These are phyloP conservation scores for Wickerhamomyces xylosicus DNA, from an alignment of 805 yeast species.

Conservation along the genomic window DNA sequence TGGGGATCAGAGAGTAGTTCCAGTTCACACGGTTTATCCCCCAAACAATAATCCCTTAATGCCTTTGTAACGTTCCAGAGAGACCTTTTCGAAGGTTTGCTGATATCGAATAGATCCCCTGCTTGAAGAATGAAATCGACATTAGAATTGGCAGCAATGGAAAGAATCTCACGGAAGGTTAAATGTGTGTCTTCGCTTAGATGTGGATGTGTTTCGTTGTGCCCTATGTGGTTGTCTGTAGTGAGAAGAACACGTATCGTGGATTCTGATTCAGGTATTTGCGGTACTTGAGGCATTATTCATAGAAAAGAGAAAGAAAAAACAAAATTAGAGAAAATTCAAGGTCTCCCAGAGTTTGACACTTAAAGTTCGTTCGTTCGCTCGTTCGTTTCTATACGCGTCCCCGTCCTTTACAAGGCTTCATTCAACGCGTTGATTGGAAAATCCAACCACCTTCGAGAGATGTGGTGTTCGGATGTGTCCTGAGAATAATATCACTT, in stretches of 20 bases:
- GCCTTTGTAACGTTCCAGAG: constrained; percentile 73
- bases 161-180: constrained; percentile 78
- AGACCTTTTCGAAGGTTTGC: constrained; percentile 82
- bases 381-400: no score
- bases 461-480: no score
- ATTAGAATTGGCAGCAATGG: constrained; percentile 55
- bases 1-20: constrained; percentile 76
- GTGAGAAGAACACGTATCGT: constrained; percentile 75
- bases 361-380: no score
- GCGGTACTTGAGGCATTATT: no score
- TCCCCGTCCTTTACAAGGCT: no score
- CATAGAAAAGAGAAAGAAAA: no score
- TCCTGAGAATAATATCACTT: no score
- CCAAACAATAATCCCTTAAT: constrained; percentile 63
- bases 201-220: constrained; percentile 79
- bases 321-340: no score
- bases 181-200: constrained; percentile 85
- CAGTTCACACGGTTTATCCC: constrained; percentile 79
- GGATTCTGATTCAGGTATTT: no score
- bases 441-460: no score
- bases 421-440: no score
- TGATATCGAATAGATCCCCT: constrained; percentile 88
- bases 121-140: constrained; percentile 87
- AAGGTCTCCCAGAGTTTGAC: no score
- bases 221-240: constrained; percentile 96